phyloP scores from a whole-genome alignment of 1,284 basidiomycete genomes.

The Tilletia indica region DNA sequence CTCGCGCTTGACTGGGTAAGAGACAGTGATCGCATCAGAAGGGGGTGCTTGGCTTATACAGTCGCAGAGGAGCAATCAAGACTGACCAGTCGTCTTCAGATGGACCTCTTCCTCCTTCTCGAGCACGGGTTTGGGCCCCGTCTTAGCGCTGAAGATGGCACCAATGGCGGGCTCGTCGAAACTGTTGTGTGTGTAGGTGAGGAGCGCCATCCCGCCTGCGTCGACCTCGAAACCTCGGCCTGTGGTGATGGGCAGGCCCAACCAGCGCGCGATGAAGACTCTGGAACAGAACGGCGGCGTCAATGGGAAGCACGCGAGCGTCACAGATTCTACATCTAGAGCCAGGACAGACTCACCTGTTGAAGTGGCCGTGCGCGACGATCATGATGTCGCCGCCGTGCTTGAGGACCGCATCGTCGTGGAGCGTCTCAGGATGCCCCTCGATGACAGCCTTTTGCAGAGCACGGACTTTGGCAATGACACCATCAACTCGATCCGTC shows the following conservation, averaged over 20 bases:
- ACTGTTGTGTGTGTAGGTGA: conserved; percentile 49
- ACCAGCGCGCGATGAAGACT: conserved; percentile 50
- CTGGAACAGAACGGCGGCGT: neutral
- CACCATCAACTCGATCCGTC: conserved; percentile 43
- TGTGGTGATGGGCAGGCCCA: conserved; percentile 40
- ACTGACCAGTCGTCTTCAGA: conserved; percentile 10
- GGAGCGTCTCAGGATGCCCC: conserved; percentile 26
- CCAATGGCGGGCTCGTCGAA: conserved; percentile 51
- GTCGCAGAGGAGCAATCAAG: too few relatives aligned
- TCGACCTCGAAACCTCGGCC: conserved; percentile 50
- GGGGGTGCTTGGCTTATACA: too few relatives aligned
- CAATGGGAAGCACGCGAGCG: neutral
- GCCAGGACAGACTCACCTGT: conserved; percentile 25
- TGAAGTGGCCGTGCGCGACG: conserved; percentile 53
- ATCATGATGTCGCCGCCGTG: conserved; percentile 45
- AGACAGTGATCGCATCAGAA: too few relatives aligned
- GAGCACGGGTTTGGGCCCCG: conserved; percentile 29
- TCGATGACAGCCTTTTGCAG: conserved; percentile 38
- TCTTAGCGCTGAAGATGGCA: conserved; percentile 49
- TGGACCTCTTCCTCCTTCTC: conserved; percentile 1
- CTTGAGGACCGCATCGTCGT: conserved; percentile 33
- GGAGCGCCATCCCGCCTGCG: conserved; percentile 49
- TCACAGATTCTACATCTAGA: neutral
- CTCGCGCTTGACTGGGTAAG: conserved; percentile 28
- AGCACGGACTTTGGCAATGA: conserved; percentile 42